These are phyloP conservation scores for Senecio squalidus DNA, from an alignment of 140 eudicot genomes.

Conservation along the genomic window DNA sequence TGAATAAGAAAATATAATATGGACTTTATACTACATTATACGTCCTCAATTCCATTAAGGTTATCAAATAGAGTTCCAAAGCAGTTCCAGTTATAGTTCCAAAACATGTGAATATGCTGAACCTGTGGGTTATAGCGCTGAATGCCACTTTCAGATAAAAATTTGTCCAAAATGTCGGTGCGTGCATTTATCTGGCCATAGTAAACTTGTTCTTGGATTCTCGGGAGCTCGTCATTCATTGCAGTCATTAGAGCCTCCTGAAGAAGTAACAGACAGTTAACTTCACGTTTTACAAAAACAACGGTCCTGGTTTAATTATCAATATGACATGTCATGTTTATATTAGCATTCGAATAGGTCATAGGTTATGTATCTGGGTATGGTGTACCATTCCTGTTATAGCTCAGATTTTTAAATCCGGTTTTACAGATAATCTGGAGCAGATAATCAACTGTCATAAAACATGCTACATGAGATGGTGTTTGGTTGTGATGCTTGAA, in stretches of 20 bases:
- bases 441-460: too few species aligned
- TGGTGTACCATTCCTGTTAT: background rate
- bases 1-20: conserved; percentile 20
- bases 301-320: background rate
- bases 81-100: background rate
- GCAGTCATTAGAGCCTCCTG: conserved; percentile 83
- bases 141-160: conserved; percentile 80
- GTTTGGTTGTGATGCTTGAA: too few species aligned
- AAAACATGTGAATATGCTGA: background rate
- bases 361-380: background rate
- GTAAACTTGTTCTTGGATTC: conserved; percentile 97
- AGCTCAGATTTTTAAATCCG: background rate
- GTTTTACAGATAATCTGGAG: too few species aligned
- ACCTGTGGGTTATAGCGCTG: conserved; percentile 94
- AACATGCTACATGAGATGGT: too few species aligned
- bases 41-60: background rate
- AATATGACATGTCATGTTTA: background rate
- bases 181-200: conserved; percentile 85
- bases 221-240: conserved; percentile 93
- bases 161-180: conserved; percentile 78
- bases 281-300: background rate
- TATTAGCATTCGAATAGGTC: background rate
- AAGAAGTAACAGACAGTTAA: conserved; percentile 16
- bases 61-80: background rate
- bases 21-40: conserved; percentile 19